Conservation (phyloP, 768 basidiomycete species). For the Agrocybe pediades region DNA sequence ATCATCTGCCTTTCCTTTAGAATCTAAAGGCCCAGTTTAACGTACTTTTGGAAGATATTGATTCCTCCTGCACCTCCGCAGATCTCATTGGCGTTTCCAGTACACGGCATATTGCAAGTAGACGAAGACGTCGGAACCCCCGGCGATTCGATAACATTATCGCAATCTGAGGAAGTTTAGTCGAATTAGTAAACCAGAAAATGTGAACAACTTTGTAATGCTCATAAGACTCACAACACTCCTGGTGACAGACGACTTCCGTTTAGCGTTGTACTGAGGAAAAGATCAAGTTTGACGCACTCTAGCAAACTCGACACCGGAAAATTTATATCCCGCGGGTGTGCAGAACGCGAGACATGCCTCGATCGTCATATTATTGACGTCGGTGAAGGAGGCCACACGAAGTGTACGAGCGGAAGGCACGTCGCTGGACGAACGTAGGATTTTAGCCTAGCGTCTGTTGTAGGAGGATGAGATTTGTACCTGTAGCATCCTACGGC, state of each 20-base stretch:
- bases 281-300: too few relatives aligned
- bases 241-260: too few relatives aligned
- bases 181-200: too few relatives aligned
- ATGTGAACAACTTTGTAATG: too few relatives aligned
- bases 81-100: slow-evolving; percentile 9
- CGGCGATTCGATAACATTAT: slow-evolving; percentile 11
- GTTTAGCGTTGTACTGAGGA: too few relatives aligned
- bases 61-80: slow-evolving; percentile 11
- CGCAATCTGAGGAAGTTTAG: too few relatives aligned
- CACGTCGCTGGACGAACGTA: slow-evolving; percentile 52
- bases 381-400: slow-evolving; percentile 39
- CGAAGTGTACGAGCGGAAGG: slow-evolving; percentile 55
- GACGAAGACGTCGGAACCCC: not conserved
- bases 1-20: too few relatives aligned
- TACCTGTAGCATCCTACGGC: too few relatives aligned
- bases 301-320: slow-evolving; percentile 60
- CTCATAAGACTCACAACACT: too few relatives aligned
- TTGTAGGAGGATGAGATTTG: too few relatives aligned
- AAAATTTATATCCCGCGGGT: slow-evolving; percentile 50
- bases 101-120: slow-evolving; percentile 6
- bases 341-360: slow-evolving; percentile 47
- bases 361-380: slow-evolving; percentile 59
- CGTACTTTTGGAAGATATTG: slow-evolving; percentile 8
- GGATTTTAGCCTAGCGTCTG: too few relatives aligned
- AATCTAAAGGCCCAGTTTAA: too few relatives aligned